phyloP scores from a whole-genome alignment of 2,329 filamentous ascomycete species.

The Verticillium albo-atrum region DNA sequence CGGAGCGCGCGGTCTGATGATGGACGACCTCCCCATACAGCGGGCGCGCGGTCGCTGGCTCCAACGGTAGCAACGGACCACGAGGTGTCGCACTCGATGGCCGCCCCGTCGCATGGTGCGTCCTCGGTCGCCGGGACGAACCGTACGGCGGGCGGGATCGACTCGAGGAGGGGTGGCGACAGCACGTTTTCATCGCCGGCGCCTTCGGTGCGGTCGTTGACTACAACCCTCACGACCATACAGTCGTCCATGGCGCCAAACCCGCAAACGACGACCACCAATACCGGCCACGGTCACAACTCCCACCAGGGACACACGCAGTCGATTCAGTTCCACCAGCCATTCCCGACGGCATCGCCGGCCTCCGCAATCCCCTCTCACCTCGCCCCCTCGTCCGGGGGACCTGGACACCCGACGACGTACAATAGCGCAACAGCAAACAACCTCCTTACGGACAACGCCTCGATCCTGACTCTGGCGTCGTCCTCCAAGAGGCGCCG shows the following conservation, averaged over 20 bases:
- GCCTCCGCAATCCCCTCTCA: conserved; percentile 71
- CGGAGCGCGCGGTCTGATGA: conserved; percentile 58
- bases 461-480: conserved; percentile 78
- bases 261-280: conserved; percentile 29
- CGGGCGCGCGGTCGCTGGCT: conserved; percentile 63
- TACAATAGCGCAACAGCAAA: conserved; percentile 78
- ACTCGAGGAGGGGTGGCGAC: conserved; percentile 65
- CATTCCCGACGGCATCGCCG: conserved; percentile 59
- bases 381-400: conserved; percentile 46
- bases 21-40: conserved; percentile 51
- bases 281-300: conserved; percentile 35
- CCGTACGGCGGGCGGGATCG: conserved; percentile 61
- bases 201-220: conserved; percentile 74
- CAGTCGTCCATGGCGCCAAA: conserved; percentile 64
- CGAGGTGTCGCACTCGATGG: conserved; percentile 70
- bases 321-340: conserved; percentile 60
- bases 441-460: conserved; percentile 78
- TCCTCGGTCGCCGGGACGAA: conserved; percentile 73
- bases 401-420: conserved; percentile 57
- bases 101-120: conserved; percentile 43
- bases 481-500: conserved; percentile 76
- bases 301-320: conserved; percentile 30
- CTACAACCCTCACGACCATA: conserved; percentile 81
- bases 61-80: conserved; percentile 81
- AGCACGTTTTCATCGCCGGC: conserved; percentile 80